A percentile compares a stretch with the other conserved stretches of the same genome.
Conservation (phyloP, 352 stramenopile species). For the Lagenidium sp. region DNA sequence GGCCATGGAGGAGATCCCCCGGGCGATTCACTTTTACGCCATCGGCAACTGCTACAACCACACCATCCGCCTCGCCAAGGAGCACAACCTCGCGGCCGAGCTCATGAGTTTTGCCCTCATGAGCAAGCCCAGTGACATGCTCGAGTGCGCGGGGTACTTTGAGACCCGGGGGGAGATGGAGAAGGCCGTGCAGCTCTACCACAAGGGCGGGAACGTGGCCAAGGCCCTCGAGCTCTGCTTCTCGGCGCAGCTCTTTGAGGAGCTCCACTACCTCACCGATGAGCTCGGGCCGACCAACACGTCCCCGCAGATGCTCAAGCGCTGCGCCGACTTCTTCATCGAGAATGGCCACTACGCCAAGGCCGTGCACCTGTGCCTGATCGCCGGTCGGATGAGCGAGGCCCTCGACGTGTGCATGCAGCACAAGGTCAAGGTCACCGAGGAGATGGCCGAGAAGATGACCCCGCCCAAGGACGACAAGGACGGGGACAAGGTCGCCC, state of each 20-base stretch:
- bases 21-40: slow-evolving; percentile 90
- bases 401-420: slow-evolving; percentile 88
- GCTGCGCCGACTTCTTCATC: slow-evolving; percentile 92
- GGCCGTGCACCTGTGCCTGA: slow-evolving; percentile 86
- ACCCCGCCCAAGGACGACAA: slow-evolving; percentile 79
- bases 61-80: slow-evolving; percentile 88
- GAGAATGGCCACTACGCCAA: slow-evolving; percentile 88
- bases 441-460: slow-evolving; percentile 91
- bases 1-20: slow-evolving; percentile 59
- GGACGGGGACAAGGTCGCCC: slow-evolving; percentile 27
- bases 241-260: slow-evolving; percentile 79
- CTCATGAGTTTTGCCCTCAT: slow-evolving; percentile 90
- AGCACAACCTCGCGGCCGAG: slow-evolving; percentile 85
- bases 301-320: slow-evolving; percentile 78
- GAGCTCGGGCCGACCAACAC: slow-evolving; percentile 58
- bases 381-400: slow-evolving; percentile 51
- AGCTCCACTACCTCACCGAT: slow-evolving; percentile 81
- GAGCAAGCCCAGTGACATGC: slow-evolving; percentile 78
- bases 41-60: slow-evolving; percentile 89
- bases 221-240: slow-evolving; percentile 94
- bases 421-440: slow-evolving; percentile 85
- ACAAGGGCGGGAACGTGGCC: slow-evolving; percentile 87
- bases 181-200: slow-evolving; percentile 92
- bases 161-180: slow-evolving; percentile 89
- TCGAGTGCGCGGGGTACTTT: slow-evolving; percentile 90